Evolutionary conservation across 2,329 filamentous ascomycete genomes (phyloP), one percentile per base, ranked within the genome.

Genomic region (Sclerotiophoma versabilis): DNA sequence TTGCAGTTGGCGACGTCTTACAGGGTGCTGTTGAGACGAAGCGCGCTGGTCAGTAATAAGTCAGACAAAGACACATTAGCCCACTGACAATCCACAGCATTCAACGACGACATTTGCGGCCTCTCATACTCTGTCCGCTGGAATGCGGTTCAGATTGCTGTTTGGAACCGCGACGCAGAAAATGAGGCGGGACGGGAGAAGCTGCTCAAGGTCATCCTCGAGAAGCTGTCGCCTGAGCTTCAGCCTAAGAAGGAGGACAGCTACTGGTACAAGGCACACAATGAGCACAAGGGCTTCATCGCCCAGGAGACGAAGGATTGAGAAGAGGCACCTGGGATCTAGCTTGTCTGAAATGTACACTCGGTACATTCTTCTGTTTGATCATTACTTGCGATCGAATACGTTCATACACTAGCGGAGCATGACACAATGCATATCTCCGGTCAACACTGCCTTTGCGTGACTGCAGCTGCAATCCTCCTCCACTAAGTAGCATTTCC

Each of bases 131-230:
- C 90, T 1, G 90, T 93, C 53, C 88, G 93, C 67, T 96, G 95
- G 83, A 96, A 93, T 78, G 89, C 88, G 25, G 88, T 93, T 73
- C 85, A 96, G 60, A 89, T 97, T 72, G 90, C 90, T 65, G 85
- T 98, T 69, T 98, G 93, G 93, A 95, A 96, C 78, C 91, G 95
- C 59, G 90, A 96, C 69, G 87, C 88, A 19, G 87, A 86, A 56
- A 92, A 95, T 76, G 83, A 91, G 69, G 86, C 84, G 64, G 95
- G 92, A 5, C 84, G 95, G 64, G 87, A 93, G 71, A 84, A 81
- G 59, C 83, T 97, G 55, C 82, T 93, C 42, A 79, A 85, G 58
- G 88, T 86, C 41, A 87, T 96, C 46, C 79, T 96, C 41, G 84
- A 87, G 45, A 85, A 90, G 62, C 80, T 97, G 25, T 88, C 88